Evolutionary conservation across 2,329 filamentous ascomycete genomes (phyloP).

Genomic region (Colletotrichum costaricense): DNA sequence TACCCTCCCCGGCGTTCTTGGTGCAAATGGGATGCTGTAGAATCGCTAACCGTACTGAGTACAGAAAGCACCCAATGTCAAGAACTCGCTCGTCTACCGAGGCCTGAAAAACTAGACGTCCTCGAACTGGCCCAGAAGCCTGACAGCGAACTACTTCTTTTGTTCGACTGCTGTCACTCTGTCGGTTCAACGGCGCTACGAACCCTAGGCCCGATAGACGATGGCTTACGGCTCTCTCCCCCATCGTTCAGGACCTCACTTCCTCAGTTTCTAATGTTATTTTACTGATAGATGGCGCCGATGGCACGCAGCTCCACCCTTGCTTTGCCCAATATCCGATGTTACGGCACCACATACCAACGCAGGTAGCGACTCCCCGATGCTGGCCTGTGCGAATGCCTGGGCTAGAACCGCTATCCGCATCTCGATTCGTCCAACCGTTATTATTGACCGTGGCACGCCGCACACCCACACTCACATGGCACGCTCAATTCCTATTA

Average conservation of each 20-base stretch:
- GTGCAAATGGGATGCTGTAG: background rate
- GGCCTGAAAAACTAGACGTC: background rate
- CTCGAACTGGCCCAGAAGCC: background rate
- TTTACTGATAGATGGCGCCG: background rate
- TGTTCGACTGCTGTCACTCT: background rate
- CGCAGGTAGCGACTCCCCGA: constrained; percentile 29
- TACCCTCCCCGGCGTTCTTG: background rate
- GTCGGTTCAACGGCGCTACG: background rate
- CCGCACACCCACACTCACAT: background rate
- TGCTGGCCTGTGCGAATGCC: background rate
- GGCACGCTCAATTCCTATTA: background rate
- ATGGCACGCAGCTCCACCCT: constrained; percentile 21
- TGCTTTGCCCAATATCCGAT: constrained; percentile 33
- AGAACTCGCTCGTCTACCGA: background rate
- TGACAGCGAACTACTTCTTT: background rate
- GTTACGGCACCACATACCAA: constrained; percentile 23
- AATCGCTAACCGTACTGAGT: background rate
- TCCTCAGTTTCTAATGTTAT: background rate
- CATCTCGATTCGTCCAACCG: background rate
- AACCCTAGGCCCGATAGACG: background rate
- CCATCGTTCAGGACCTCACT: background rate
- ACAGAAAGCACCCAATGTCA: background rate
- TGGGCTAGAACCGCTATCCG: background rate
- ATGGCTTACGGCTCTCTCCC: background rate
- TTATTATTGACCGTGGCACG: background rate